Evolutionary conservation across 768 basidiomycete genomes (phyloP).

Genomic region (Trichaptum fuscoviolaceum): DNA sequence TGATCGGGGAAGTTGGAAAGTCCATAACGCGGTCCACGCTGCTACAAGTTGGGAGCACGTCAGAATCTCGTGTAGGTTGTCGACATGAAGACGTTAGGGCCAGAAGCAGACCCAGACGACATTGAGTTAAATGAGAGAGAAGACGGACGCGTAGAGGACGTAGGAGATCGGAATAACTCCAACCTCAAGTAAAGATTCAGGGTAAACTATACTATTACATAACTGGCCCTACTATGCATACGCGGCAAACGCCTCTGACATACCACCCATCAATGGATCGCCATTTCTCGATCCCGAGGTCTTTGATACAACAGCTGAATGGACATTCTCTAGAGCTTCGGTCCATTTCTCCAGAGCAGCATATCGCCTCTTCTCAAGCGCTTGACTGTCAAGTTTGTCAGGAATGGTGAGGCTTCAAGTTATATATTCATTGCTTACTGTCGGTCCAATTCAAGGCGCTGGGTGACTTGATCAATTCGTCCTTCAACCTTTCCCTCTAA

Average conservation of each 20-base stretch:
- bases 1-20: constrained; percentile 7
- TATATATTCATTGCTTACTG: constrained; percentile 45
- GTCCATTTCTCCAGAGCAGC: constrained; percentile 79
- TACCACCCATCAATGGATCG: background rate
- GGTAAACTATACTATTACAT: background rate
- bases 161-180: background rate
- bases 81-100: background rate
- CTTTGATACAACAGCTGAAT: constrained; percentile 71
- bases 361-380: constrained; percentile 83
- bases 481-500: constrained; percentile 97
- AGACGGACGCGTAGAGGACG: background rate
- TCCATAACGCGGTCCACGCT: constrained; percentile 1
- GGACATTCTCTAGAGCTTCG: constrained; percentile 70
- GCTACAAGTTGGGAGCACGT: background rate
- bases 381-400: constrained; percentile 49
- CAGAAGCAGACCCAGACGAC: background rate
- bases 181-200: background rate
- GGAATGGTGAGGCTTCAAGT: background rate
- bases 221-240: background rate
- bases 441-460: constrained; percentile 85
- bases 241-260: background rate
- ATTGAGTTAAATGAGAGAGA: background rate
- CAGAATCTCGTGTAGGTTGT: background rate
- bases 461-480: constrained; percentile 93
- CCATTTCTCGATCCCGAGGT: constrained; percentile 33